Base-by-base conservation (phyloP, 164 flowering plant species). In the Warburgia ugandensis region DNA sequence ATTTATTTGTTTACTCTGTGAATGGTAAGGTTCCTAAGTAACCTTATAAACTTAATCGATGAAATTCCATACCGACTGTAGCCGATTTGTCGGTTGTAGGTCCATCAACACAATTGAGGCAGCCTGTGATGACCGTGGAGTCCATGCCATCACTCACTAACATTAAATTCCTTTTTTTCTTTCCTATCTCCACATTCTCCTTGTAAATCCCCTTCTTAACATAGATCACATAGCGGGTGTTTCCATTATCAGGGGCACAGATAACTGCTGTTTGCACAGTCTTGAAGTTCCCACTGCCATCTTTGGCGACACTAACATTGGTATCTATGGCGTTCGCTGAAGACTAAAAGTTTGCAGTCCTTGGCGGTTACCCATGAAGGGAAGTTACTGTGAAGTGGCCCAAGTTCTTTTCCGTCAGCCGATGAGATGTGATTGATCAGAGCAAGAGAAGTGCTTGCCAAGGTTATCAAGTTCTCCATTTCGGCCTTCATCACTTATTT, bases 101-200 rank as follows among this genome's bases (percentile, higher is more conserved):
- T 3, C 80, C 80, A 31, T 73, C 77, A 6, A 64, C 65, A 17
- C 66, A 70, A 27, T 68, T 73, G 29, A 71, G 51, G 63, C 74
- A 66, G 2, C 76, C 78, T 11, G 81, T 76, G 6, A 76, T 76
- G 17, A 71, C 46, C 5, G 78, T 73, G 11, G 47, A 16, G 38
- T 59, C 63, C 74, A 67, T 68, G 46, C 81, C 81, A 48, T 77
- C 81, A 0, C 81, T 76, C 0, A 58, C 66, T 3, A 77, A 43
- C 81, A 71, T 71, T 35, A 77, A 40, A 22, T 74, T 71, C 56
- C 51, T 71, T 63, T 71, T 71, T 14, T 26, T 52, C 49, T 54
- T 64, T 16, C 64, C 63, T 1, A 76, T 22, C 54, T 61, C 66
- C 0, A 73, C 72, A 50, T 70, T 64, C 50, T 76, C 81, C 22